Percentiles rank a stretch among this genome's conserved stretches.
These are phyloP conservation scores for Umbelopsis sp. DNA, from an alignment of 192 early-diverging fungal genomes.

Conservation along the genomic window DNA sequence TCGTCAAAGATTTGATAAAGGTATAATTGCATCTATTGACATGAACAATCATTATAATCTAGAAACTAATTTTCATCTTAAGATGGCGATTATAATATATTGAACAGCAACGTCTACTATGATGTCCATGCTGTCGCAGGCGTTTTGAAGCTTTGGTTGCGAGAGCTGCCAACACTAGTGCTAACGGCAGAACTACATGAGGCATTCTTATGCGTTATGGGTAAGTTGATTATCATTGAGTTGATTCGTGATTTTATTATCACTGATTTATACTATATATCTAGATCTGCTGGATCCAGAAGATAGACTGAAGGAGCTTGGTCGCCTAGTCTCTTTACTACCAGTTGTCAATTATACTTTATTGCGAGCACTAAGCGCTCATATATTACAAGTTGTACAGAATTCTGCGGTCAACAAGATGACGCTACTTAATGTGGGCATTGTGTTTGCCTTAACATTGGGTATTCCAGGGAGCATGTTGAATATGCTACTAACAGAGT, in stretches of 20 bases:
- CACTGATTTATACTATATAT: slow-evolving; percentile 4
- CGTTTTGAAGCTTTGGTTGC: slow-evolving; percentile 88
- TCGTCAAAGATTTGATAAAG: slow-evolving; percentile 75
- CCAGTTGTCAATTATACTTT: slow-evolving; percentile 91
- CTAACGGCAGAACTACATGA: slow-evolving; percentile 80
- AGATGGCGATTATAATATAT: slow-evolving; percentile 76
- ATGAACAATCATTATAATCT: slow-evolving; percentile 39
- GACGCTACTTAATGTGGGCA: slow-evolving; percentile 94
- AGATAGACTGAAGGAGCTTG: slow-evolving; percentile 80
- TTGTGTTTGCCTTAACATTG: slow-evolving; percentile 96
- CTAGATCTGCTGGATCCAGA: slow-evolving; percentile 73
- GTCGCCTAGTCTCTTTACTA: slow-evolving; percentile 72
- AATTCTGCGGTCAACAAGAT: slow-evolving; percentile 87
- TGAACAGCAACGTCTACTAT: slow-evolving; percentile 62
- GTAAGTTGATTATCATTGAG: slow-evolving; percentile 35
- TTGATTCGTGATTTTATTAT: not conserved
- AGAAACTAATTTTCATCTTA: slow-evolving; percentile 4
- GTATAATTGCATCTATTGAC: not conserved
- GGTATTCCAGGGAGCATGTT: slow-evolving; percentile 92
- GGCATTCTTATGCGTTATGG: slow-evolving; percentile 81
- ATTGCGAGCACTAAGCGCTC: slow-evolving; percentile 82
- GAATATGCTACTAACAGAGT: slow-evolving; percentile 87
- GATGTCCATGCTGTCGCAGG: slow-evolving; percentile 94
- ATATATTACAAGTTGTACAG: slow-evolving; percentile 89
- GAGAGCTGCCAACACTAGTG: slow-evolving; percentile 86